Evolutionary conservation across 2,329 filamentous ascomycete genomes (phyloP).

Genomic region (Colletotrichum phormii): DNA sequence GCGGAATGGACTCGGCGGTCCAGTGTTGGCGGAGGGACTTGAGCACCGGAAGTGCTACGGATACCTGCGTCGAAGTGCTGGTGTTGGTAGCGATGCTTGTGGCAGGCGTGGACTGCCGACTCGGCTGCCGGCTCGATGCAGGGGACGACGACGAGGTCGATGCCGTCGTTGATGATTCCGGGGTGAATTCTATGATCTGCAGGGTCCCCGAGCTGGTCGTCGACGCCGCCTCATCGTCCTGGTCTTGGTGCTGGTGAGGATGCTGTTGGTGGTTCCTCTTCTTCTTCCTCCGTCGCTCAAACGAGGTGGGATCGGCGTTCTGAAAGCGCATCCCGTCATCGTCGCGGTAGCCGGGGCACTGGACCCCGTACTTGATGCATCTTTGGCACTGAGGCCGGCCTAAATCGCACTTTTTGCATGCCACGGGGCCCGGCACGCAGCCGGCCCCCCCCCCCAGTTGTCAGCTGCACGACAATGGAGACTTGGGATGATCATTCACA

Average conservation of each 20-base stretch:
- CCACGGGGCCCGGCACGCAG: too few relatives aligned
- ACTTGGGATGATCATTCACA: background rate
- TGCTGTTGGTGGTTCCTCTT: constrained; percentile 42
- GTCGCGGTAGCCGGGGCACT: constrained; percentile 54
- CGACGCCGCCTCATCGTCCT: background rate
- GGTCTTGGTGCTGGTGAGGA: background rate
- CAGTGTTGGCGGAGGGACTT: constrained; percentile 48
- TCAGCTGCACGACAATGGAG: background rate
- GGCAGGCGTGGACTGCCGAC: background rate
- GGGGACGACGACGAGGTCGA: constrained; percentile 4
- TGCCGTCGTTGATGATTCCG: background rate
- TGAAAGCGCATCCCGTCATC: constrained; percentile 54
- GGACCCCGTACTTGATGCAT: constrained; percentile 54
- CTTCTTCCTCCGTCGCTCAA: constrained; percentile 44
- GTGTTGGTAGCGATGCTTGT: background rate
- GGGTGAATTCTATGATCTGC: constrained; percentile 6
- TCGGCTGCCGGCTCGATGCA: constrained; percentile 4
- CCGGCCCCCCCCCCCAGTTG: constrained; percentile 10
- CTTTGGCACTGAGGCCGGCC: constrained; percentile 51
- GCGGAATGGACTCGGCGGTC: constrained; percentile 52
- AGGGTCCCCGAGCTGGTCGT: background rate
- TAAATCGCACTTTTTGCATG: constrained; percentile 50
- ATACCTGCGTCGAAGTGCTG: background rate
- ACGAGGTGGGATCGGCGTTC: constrained; percentile 44
- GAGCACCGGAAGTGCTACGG: background rate